These are phyloP conservation scores for Rhizopogon sp. DNA, from an alignment of 768 basidiomycete species.

Conservation along the genomic window DNA sequence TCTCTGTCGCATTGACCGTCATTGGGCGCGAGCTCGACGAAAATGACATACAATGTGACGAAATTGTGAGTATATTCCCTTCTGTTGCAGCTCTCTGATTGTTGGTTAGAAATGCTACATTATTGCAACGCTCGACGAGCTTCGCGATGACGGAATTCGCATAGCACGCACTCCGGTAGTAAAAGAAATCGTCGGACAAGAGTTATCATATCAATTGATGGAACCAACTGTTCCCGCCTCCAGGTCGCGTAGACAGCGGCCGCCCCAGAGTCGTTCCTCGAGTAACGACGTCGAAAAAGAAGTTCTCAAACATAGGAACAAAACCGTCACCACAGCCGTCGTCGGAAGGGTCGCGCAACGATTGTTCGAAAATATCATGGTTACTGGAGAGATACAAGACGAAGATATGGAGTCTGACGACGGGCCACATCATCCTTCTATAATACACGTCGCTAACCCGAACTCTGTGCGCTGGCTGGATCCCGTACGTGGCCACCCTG, in stretches of 20 bases:
- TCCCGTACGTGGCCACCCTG: conserved; percentile 14
- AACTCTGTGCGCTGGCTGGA: conserved; percentile 29
- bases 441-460: conserved; percentile 27
- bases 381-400: conserved; percentile 27
- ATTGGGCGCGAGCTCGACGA: conserved; percentile 39
- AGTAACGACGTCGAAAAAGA: conserved; percentile 19
- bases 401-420: conserved; percentile 22
- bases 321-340: conserved; percentile 40
- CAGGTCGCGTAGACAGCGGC: conserved; percentile 9
- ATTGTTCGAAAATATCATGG: conserved; percentile 41
- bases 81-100: not conserved
- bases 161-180: conserved; percentile 38
- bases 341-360: conserved; percentile 42
- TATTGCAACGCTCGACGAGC: conserved; percentile 30
- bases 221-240: conserved; percentile 11
- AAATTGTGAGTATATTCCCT: conserved; percentile 35
- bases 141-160: conserved; percentile 30
- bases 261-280: conserved; percentile 8
- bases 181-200: conserved; percentile 25
- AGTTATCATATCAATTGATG: conserved; percentile 17
- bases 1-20: conserved; percentile 27
- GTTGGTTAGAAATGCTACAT: conserved; percentile 40
- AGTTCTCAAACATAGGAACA: conserved; percentile 32
- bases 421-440: conserved; percentile 6
- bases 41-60: conserved; percentile 40